phyloP scores from a whole-genome alignment of 2,329 filamentous ascomycete species.

The Diaporthe ilicicola region DNA sequence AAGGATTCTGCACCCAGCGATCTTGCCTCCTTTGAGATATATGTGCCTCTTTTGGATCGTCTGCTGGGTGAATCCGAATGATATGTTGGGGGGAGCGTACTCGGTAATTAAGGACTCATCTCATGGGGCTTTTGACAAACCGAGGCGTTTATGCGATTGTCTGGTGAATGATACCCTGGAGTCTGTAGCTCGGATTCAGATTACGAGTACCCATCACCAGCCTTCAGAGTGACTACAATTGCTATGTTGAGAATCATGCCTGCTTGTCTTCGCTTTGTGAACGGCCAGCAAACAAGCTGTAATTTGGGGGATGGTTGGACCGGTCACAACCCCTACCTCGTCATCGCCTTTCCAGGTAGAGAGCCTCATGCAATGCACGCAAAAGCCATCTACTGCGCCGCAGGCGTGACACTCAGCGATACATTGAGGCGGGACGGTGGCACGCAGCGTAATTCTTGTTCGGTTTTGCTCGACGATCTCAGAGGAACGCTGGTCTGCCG shows the following conservation, averaged over 20 bases:
- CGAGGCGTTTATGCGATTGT: neutral
- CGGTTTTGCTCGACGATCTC: too few relatives aligned
- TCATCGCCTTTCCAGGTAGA: neutral
- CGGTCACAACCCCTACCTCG: too few relatives aligned
- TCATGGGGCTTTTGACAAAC: neutral
- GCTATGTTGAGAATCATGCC: neutral
- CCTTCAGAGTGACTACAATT: neutral
- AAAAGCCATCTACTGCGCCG: too few relatives aligned
- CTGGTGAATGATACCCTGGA: neutral
- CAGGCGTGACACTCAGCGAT: neutral
- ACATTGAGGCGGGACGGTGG: neutral
- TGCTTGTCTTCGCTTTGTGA: neutral
- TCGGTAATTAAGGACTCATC: too few relatives aligned
- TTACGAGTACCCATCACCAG: neutral
- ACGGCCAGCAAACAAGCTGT: neutral
- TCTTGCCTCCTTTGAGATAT: neutral
- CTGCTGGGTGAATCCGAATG: neutral
- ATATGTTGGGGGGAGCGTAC: too few relatives aligned
- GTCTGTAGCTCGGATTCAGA: too few relatives aligned
- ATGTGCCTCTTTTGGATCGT: neutral
- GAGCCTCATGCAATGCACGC: too few relatives aligned
- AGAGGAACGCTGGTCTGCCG: neutral
- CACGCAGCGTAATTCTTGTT: neutral
- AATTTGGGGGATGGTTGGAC: neutral
- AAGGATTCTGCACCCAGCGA: slow-evolving; percentile 18